A percentile compares a stretch with the other conserved stretches of the same genome.
Evolutionary conservation across 2,329 filamentous ascomycete species (phyloP).

Genomic region (Trichoderma sp.): DNA sequence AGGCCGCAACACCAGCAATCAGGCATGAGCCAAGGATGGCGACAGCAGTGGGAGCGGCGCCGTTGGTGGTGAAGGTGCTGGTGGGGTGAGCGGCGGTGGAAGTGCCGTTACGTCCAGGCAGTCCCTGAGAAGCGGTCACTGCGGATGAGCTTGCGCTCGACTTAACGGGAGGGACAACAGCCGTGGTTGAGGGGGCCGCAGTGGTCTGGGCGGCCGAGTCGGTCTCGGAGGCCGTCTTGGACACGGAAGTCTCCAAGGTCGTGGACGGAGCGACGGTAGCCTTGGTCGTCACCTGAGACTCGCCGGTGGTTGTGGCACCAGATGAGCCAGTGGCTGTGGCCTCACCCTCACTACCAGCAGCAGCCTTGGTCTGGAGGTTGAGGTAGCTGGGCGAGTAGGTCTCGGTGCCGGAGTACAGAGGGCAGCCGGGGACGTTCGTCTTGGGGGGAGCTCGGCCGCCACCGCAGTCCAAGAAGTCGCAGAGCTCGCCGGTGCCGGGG

Average conservation of each 20-base stretch:
- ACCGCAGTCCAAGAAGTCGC: conserved; percentile 63
- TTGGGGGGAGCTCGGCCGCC: conserved; percentile 64
- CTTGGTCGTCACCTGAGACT: not conserved
- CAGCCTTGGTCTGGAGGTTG: conserved; percentile 30
- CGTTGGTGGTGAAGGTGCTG: conserved; percentile 14
- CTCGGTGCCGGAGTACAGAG: conserved; percentile 52
- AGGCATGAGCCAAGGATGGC: conserved; percentile 28
- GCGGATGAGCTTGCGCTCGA: conserved; percentile 1
- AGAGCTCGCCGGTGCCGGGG: conserved; percentile 63
- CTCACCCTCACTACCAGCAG: not conserved
- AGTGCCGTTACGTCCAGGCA: conserved; percentile 4
- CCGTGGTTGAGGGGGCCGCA: not conserved
- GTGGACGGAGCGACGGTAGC: not conserved
- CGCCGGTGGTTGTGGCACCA: conserved; percentile 18
- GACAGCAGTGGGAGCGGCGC: conserved; percentile 27
- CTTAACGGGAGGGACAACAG: not conserved
- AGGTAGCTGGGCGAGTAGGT: conserved; percentile 54
- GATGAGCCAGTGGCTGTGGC: conserved; percentile 19
- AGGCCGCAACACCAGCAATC: conserved; percentile 32
- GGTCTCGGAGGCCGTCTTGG: not conserved
- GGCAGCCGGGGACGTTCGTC: conserved; percentile 61
- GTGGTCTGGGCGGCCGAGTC: not conserved
- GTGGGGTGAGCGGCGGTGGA: not conserved
- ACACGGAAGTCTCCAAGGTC: conserved; percentile 8
- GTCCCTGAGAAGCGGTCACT: not conserved